A percentile compares a stretch with the other conserved stretches of the same genome.
Evolutionary conservation across 2,329 filamentous ascomycete species (phyloP).

Genomic region (Talaromyces sp.): DNA sequence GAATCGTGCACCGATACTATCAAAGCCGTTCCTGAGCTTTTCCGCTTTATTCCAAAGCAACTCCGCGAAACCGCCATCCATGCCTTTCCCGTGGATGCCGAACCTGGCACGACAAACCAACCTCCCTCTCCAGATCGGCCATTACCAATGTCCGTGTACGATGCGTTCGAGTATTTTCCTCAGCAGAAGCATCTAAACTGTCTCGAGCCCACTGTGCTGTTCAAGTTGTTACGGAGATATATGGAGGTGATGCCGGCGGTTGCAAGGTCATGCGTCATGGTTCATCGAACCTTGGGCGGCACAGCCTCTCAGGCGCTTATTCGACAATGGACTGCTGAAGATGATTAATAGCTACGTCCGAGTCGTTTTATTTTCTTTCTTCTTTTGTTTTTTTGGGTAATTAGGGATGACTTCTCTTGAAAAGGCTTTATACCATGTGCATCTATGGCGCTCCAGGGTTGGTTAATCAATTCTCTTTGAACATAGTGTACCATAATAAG

Average conservation of each 20-base stretch:
- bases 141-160: background rate
- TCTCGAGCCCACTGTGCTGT: background rate
- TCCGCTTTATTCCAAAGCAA: constrained; percentile 6
- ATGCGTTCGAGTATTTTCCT: constrained; percentile 8
- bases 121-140: background rate
- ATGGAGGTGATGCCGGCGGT: background rate
- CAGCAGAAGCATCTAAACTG: constrained; percentile 1
- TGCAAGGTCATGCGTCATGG: background rate
- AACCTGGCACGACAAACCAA: background rate
- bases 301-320: background rate
- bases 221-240: constrained; percentile 4
- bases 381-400: background rate
- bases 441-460: background rate
- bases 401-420: background rate
- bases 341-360: background rate
- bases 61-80: background rate
- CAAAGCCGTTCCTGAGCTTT: constrained; percentile 26
- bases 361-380: background rate
- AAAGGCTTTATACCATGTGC: background rate
- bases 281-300: background rate
- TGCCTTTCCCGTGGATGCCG: background rate
- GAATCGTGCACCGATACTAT: constrained; percentile 26
- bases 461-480: background rate
- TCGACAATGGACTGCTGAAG: background rate
- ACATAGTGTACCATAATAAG: background rate